A percentile compares a stretch with the other conserved stretches of the same genome.
phyloP scores from a whole-genome alignment of 1,284 basidiomycete genomes.

The Rhodofomes roseus region DNA sequence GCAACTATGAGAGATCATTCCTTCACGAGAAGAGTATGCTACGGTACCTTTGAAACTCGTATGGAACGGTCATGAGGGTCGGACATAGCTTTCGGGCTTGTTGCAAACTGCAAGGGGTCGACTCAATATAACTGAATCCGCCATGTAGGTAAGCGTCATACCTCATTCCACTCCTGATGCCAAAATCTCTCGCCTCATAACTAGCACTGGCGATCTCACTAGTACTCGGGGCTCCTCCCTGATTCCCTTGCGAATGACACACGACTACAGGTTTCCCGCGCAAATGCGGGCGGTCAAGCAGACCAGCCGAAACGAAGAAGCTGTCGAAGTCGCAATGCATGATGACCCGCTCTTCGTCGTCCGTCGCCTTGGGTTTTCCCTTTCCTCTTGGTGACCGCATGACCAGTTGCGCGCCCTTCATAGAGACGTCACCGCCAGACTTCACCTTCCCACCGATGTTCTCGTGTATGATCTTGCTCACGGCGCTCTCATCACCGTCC shows the following conservation, averaged over 20 bases:
- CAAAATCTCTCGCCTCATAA: conserved; percentile 88
- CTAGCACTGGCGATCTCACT: conserved; percentile 94
- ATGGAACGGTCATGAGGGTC: conserved; percentile 78
- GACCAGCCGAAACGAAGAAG: conserved; percentile 93
- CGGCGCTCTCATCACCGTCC: conserved; percentile 25
- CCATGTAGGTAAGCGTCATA: conserved; percentile 26
- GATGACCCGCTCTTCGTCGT: conserved; percentile 59
- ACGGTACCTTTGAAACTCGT: conserved; percentile 75
- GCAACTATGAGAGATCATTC: background rate
- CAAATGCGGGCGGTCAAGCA: conserved; percentile 74
- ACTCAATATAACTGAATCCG: background rate
- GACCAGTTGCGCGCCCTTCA: conserved; percentile 53
- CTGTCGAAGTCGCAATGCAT: conserved; percentile 98
- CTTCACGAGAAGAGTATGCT: background rate
- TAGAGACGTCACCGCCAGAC: conserved; percentile 42
- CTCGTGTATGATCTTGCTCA: conserved; percentile 22
- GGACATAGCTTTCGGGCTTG: conserved; percentile 82
- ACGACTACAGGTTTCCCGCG: conserved; percentile 89
- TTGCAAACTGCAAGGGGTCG: conserved; percentile 53
- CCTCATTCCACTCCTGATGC: conserved; percentile 95
- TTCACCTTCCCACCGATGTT: conserved; percentile 19
- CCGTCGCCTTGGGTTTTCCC: conserved; percentile 43
- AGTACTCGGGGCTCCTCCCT: conserved; percentile 71
- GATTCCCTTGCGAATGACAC: conserved; percentile 83
- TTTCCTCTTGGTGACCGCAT: conserved; percentile 43